Evolutionary conservation across 2,329 filamentous ascomycete species (phyloP).

Genomic region (Fusarium sarcochroum): DNA sequence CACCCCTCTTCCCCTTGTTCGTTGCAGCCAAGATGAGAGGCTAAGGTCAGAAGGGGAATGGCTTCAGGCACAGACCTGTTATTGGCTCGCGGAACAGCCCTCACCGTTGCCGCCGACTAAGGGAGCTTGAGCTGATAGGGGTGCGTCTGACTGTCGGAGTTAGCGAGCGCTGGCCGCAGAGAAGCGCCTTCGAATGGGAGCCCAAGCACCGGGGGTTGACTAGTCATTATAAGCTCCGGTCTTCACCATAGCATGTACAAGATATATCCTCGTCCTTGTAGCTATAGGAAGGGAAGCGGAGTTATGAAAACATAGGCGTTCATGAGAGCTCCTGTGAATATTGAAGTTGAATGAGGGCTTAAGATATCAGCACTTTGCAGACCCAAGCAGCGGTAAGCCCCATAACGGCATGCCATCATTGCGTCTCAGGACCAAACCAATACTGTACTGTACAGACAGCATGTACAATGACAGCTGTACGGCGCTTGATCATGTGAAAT

Average conservation of each 20-base stretch:
- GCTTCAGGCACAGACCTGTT: slow-evolving; percentile 56
- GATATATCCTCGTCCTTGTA: not conserved
- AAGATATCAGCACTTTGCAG: not conserved
- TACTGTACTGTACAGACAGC: not conserved
- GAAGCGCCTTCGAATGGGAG: slow-evolving; percentile 14
- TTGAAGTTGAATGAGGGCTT: not conserved
- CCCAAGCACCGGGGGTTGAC: slow-evolving; percentile 1
- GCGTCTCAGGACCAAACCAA: not conserved
- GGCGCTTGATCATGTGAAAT: not conserved
- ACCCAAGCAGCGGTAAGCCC: not conserved
- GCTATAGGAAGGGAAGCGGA: not conserved
- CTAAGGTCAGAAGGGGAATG: slow-evolving; percentile 47
- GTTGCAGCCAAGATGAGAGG: slow-evolving; percentile 29
- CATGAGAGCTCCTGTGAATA: not conserved
- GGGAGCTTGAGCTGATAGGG: slow-evolving; percentile 23
- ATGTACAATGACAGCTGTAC: not conserved
- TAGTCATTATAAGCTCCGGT: slow-evolving; percentile 1
- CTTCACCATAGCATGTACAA: not conserved
- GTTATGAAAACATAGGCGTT: not conserved
- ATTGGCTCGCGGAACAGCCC: slow-evolving; percentile 57
- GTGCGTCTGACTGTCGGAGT: slow-evolving; percentile 22
- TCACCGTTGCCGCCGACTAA: slow-evolving; percentile 28
- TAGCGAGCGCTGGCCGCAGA: slow-evolving; percentile 31
- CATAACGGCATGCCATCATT: slow-evolving; percentile 3
- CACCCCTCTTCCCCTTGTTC: slow-evolving; percentile 32